Evolutionary conservation across 2,329 filamentous ascomycete genomes (phyloP).

Genomic region (Penicillium sp.): DNA sequence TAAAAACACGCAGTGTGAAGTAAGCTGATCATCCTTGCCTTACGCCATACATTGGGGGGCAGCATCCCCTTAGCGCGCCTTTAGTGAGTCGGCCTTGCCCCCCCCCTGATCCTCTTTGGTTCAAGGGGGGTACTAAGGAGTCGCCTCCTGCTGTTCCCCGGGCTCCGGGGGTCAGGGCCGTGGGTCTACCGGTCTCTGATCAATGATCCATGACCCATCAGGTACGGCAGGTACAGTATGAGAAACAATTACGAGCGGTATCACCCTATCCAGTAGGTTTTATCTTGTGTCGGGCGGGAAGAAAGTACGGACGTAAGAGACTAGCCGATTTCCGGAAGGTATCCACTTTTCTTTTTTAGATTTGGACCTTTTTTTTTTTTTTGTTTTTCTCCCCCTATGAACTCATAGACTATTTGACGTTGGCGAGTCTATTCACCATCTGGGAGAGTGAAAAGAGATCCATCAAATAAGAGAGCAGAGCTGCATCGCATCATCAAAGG

Average conservation of each 20-base stretch:
- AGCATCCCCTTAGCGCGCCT: conserved; percentile 34
- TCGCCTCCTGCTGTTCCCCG: conserved; percentile 40
- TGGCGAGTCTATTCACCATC: conserved; percentile 11
- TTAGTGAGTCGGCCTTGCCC: neutral
- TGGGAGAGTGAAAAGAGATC: conserved; percentile 21
- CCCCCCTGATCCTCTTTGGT: neutral
- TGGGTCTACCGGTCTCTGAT: conserved; percentile 26
- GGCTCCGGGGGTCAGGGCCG: conserved; percentile 38
- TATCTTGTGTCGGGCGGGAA: neutral
- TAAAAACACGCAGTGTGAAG: conserved; percentile 17
- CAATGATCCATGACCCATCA: conserved; percentile 7
- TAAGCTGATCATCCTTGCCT: conserved; percentile 39
- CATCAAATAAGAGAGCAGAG: conserved; percentile 22
- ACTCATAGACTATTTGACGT: neutral
- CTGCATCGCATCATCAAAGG: neutral
- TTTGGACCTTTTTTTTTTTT: neutral
- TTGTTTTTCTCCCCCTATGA: neutral
- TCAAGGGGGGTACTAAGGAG: conserved; percentile 24
- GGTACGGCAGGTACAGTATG: conserved; percentile 7
- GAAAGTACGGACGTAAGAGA: conserved; percentile 7
- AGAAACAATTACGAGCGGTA: neutral
- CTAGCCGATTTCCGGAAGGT: conserved; percentile 19
- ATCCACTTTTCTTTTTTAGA: conserved; percentile 8
- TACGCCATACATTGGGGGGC: conserved; percentile 27
- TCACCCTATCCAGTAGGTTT: neutral